Evolutionary conservation across 2,329 filamentous ascomycete species (phyloP).

Genomic region (Claviceps arundinis): DNA sequence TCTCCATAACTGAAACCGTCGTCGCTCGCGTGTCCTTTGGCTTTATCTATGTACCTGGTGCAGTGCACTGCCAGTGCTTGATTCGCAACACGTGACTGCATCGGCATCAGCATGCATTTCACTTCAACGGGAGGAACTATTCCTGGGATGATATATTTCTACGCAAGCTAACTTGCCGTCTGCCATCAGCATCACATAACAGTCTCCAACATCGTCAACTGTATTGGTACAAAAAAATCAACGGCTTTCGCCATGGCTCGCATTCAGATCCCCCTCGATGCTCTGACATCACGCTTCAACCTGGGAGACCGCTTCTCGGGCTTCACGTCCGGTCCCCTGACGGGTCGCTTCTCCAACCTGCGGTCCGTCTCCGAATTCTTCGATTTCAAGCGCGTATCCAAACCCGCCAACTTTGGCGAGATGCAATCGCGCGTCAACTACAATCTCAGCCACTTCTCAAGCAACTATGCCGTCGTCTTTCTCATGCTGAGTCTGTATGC

Average conservation of each 20-base stretch:
- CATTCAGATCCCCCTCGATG: constrained; percentile 86
- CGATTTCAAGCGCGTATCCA: constrained; percentile 89
- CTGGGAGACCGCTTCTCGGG: constrained; percentile 72
- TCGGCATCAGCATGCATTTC: background rate
- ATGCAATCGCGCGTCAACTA: constrained; percentile 90
- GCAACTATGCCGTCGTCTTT: constrained; percentile 93
- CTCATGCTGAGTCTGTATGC: constrained; percentile 94
- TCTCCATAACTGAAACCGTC: background rate
- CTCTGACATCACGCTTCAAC: constrained; percentile 82
- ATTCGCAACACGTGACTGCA: background rate
- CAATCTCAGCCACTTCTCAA: constrained; percentile 93
- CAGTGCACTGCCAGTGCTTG: too few species aligned
- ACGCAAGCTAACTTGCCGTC: background rate
- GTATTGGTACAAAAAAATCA: background rate
- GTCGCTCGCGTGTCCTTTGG: background rate
- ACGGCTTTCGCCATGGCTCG: constrained; percentile 49
- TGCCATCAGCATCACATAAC: background rate
- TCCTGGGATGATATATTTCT: background rate
- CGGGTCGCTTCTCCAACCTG: constrained; percentile 80
- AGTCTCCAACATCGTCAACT: background rate
- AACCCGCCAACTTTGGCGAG: constrained; percentile 82
- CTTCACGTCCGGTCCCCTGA: constrained; percentile 65
- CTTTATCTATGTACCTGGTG: background rate
- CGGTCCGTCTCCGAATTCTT: constrained; percentile 86
- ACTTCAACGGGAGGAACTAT: background rate